A percentile compares a stretch with the other conserved stretches of the same genome.
phyloP scores from a whole-genome alignment of 495 filamentous ascomycete species.

The Neurospora sp. region DNA sequence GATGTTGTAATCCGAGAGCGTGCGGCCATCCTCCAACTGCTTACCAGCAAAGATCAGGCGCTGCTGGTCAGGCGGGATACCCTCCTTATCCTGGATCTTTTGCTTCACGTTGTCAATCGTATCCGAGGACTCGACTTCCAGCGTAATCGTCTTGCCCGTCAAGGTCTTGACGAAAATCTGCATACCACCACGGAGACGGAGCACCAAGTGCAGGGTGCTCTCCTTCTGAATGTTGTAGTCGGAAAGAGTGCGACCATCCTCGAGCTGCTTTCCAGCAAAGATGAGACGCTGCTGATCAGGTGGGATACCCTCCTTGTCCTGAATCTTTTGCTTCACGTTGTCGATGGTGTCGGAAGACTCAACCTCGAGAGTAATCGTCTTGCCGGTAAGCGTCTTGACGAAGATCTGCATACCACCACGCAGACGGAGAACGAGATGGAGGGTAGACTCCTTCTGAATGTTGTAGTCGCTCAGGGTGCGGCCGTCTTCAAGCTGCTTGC shows the following conservation, averaged over 20 bases:
- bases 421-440: slow-evolving; percentile 91
- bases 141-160: slow-evolving; percentile 85
- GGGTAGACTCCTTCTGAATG: slow-evolving; percentile 96
- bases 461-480: slow-evolving; percentile 87
- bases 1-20: slow-evolving; percentile 85
- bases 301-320: slow-evolving; percentile 98
- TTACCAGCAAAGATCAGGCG: slow-evolving; percentile 87
- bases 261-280: slow-evolving; percentile 81
- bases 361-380: slow-evolving; percentile 89
- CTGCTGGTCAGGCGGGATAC: slow-evolving; percentile 83
- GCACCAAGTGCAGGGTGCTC: slow-evolving; percentile 91
- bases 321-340: slow-evolving; percentile 91
- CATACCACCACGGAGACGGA: slow-evolving; percentile 96
- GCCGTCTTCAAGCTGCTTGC: slow-evolving; percentile 88
- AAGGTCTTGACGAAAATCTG: slow-evolving; percentile 93
- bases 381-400: slow-evolving; percentile 70
- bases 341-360: slow-evolving; percentile 89
- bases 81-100: slow-evolving; percentile 92
- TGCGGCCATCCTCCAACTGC: slow-evolving; percentile 79
- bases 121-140: slow-evolving; percentile 82
- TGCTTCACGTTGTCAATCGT: slow-evolving; percentile 90
- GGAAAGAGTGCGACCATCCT: slow-evolving; percentile 79
- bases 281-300: slow-evolving; percentile 98
- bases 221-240: slow-evolving; percentile 99
- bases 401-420: slow-evolving; percentile 99